Percentiles rank a stretch among this genome's conserved stretches.
Evolutionary conservation across 768 basidiomycete genomes (phyloP).

Genomic region (Neoboletus subvelutipes): DNA sequence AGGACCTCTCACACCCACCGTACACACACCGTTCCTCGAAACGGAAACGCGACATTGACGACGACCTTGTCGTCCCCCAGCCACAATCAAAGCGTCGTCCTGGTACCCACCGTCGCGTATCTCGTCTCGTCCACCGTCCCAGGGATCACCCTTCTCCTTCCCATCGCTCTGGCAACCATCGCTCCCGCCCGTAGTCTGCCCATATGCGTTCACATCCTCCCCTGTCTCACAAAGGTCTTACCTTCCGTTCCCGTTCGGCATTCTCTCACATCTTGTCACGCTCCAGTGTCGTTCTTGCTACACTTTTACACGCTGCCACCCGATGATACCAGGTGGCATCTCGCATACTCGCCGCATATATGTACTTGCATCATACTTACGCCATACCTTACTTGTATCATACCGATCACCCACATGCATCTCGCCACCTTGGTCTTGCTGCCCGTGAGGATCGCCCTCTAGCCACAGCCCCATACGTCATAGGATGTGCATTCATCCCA

Average conservation of each 20-base stretch:
- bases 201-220: constrained; percentile 4
- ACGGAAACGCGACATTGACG: constrained; percentile 45
- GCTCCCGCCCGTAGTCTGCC: constrained; percentile 13
- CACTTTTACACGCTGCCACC: background rate
- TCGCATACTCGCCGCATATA: constrained; percentile 25
- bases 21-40: constrained; percentile 57
- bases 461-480: constrained; percentile 27
- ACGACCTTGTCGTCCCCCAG: constrained; percentile 17
- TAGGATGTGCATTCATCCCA: background rate
- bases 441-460: constrained; percentile 1
- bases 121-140: constrained; percentile 16
- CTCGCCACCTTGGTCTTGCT: constrained; percentile 1
- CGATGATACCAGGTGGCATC: constrained; percentile 7
- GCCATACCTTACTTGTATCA: constrained; percentile 26
- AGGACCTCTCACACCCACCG: constrained; percentile 68
- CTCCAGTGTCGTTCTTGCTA: constrained; percentile 6
- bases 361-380: constrained; percentile 29
- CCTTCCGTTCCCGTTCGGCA: background rate
- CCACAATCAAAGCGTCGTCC: constrained; percentile 28
- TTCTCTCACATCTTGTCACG: constrained; percentile 20
- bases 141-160: constrained; percentile 5
- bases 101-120: constrained; percentile 15
- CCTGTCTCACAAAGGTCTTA: constrained; percentile 10
- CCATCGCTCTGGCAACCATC: constrained; percentile 21
- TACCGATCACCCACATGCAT: constrained; percentile 19